These are phyloP conservation scores for Fusarium veterinarium DNA, from an alignment of 2,329 filamentous ascomycete species.

Conservation along the genomic window DNA sequence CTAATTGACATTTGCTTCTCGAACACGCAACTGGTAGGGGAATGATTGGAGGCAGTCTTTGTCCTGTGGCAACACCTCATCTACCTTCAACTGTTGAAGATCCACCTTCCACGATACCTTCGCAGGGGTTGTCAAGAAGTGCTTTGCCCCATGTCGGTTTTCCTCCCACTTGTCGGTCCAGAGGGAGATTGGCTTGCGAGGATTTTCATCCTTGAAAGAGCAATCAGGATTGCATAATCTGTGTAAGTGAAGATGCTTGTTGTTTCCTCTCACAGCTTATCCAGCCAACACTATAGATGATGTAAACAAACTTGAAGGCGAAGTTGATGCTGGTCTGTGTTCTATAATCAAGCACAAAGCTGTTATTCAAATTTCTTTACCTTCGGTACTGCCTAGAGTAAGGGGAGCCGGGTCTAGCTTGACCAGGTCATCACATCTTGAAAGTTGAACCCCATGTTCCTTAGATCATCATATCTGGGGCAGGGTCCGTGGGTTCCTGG, in stretches of 20 bases:
- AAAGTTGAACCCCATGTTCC: constrained; percentile 12
- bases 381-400: not conserved
- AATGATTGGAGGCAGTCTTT: constrained; percentile 32
- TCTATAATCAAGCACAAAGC: not conserved
- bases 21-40: constrained; percentile 11
- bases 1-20: constrained; percentile 33
- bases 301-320: constrained; percentile 8
- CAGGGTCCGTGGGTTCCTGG: constrained; percentile 41
- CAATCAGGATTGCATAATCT: not conserved
- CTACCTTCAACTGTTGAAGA: constrained; percentile 33
- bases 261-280: constrained; percentile 30
- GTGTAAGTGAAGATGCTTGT: constrained; percentile 21
- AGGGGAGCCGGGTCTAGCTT: constrained; percentile 16
- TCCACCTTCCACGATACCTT: constrained; percentile 33
- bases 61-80: constrained; percentile 28
- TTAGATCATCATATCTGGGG: constrained; percentile 31
- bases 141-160: constrained; percentile 20
- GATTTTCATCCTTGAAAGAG: not conserved
- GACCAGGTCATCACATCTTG: constrained; percentile 22
- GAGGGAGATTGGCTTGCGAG: constrained; percentile 17
- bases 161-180: constrained; percentile 23
- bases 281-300: constrained; percentile 4
- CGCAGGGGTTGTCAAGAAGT: constrained; percentile 23
- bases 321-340: not conserved
- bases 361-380: not conserved